Evolutionary conservation across 345 rosid species (phyloP), one percentile per base, ranked within the genome.

Genomic region (Hypericum perforatum): DNA sequence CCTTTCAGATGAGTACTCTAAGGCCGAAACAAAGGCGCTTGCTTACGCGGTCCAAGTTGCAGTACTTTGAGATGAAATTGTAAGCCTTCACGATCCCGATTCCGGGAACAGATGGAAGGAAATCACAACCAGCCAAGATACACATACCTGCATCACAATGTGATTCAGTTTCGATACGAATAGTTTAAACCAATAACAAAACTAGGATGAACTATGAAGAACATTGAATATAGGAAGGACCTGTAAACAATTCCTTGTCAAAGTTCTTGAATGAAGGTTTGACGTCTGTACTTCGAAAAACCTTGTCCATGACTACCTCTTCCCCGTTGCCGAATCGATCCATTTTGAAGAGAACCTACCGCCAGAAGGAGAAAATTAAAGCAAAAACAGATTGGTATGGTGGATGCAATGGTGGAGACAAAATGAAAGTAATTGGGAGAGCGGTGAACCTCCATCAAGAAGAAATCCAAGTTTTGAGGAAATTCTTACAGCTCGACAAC

Each of bases 71-170:
- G 54, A 84, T 80, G 42, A 74, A 70, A 58, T 69, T 73, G 70
- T 86, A 61, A 60, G 97, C 89, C 73, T 78, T 90, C 39, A 60
- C 80, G 57, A 84, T 82, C 57, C 95, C 94, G 64, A 86, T 78
- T 63, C 97, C 89, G 61, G 88, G 94, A 69, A 90, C 76, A 14
- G 91, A 86, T 42, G 94, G 81, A 63, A 90, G 91, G 70, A 86
- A 90, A 76, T 90, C 97, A 59, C 97, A 90, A 41, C 94, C 89
- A n/a, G 94, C 89, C 66, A 90, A 59, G 52, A 86, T 91, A 59
- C 94, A 90, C 94, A 90, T 86, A 11, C 94, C 95, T 90, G 81
- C 39, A 53, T 58, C 41, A 73, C 37, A 43, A 32, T 49, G 56
- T 11, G 56, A 63, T 32, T 57, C 43, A 49, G 6, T 36, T 49